These are phyloP conservation scores for Spiromastix sp. DNA, from an alignment of 2,329 filamentous ascomycete genomes.

Conservation along the genomic window DNA sequence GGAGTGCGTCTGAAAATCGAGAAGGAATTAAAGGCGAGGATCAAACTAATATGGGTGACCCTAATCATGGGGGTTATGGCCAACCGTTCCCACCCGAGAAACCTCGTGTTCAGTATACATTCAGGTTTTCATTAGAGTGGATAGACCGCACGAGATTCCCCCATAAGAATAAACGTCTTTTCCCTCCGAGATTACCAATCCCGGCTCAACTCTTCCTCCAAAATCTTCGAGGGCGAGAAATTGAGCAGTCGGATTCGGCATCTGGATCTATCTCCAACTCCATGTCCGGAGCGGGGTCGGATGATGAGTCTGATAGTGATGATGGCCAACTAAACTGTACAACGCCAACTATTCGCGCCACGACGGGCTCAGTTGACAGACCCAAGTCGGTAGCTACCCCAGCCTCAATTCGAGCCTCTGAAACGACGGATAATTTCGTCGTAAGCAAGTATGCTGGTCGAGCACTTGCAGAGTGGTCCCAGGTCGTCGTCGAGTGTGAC, in stretches of 20 bases:
- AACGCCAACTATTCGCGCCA: background rate
- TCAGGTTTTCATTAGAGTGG: conserved; percentile 61
- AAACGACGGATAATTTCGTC: conserved; percentile 21
- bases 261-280: conserved; percentile 11
- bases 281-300: conserved; percentile 10
- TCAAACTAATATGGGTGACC: background rate
- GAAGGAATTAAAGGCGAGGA: conserved; percentile 13
- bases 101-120: conserved; percentile 49
- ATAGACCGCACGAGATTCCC: conserved; percentile 43
- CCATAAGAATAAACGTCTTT: conserved; percentile 42
- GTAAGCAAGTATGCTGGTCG: conserved; percentile 50
- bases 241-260: conserved; percentile 8
- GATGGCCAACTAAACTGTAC: conserved; percentile 8
- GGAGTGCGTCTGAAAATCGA: conserved; percentile 26
- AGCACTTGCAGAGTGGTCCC: conserved; percentile 54
- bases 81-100: conserved; percentile 20
- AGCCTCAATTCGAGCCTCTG: background rate
- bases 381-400: background rate
- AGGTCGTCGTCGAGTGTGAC: conserved; percentile 52
- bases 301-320: conserved; percentile 12
- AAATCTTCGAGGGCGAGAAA: conserved; percentile 13
- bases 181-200: conserved; percentile 46
- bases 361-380: background rate
- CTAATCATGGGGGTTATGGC: background rate
- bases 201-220: conserved; percentile 46